Conservation (phyloP, 768 basidiomycete genomes). For the Termitomyces eurrhizus region DNA sequence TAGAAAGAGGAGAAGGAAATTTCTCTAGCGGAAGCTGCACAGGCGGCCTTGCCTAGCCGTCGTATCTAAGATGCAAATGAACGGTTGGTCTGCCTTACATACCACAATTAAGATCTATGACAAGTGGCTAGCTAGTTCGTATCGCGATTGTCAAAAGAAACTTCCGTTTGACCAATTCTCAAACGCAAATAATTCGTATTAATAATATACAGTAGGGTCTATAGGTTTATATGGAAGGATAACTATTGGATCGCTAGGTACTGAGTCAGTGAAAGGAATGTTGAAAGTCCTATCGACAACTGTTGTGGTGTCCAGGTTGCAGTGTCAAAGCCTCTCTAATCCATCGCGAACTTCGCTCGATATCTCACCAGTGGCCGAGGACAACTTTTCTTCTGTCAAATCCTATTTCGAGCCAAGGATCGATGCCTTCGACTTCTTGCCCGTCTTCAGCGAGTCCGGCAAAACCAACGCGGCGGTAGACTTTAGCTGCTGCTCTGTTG, state of each 20-base stretch:
- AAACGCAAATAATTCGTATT: neutral
- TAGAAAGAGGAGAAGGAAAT: slow-evolving; percentile 38
- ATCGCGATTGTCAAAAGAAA: neutral
- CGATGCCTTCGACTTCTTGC: slow-evolving; percentile 34
- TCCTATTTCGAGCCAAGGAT: slow-evolving; percentile 60
- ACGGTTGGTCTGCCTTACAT: neutral
- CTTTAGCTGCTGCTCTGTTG: slow-evolving; percentile 50
- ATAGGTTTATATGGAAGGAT: too few relatives aligned
- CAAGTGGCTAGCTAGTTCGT: neutral
- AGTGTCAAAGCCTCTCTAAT: neutral
- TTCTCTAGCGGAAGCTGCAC: slow-evolving; percentile 37
- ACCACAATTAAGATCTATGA: neutral
- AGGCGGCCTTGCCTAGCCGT: slow-evolving; percentile 22
- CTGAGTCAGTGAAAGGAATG: neutral
- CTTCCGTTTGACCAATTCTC: neutral
- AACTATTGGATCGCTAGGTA: neutral
- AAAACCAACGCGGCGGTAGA: slow-evolving; percentile 69
- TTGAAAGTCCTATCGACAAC: neutral
- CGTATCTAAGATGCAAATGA: neutral
- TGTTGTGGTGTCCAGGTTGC: neutral
- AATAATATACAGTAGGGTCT: neutral
- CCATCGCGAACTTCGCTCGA: neutral
- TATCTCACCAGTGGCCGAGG: slow-evolving; percentile 65
- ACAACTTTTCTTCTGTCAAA: slow-evolving; percentile 43
- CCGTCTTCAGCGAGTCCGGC: slow-evolving; percentile 38